Percentiles rank a stretch among this genome's conserved stretches.
These are phyloP conservation scores for Flaveria bidentis DNA, from an alignment of 129 eudicot genomes.

Conservation along the genomic window DNA sequence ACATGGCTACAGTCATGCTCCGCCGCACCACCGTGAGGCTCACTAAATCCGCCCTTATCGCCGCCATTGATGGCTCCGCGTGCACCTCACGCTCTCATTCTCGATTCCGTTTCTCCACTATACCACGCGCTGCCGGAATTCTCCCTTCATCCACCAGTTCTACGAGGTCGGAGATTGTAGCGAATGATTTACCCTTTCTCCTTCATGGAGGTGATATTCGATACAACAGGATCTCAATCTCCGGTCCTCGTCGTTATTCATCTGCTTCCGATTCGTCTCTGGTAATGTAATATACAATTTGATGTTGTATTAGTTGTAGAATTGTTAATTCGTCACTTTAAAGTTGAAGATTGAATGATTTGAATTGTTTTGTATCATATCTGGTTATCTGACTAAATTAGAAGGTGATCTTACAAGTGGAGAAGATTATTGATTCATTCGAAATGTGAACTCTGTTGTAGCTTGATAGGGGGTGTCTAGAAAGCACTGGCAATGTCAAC, in stretches of 20 bases:
- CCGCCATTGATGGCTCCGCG: conserved; percentile 25
- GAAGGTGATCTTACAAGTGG: not conserved
- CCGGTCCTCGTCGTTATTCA: conserved; percentile 42
- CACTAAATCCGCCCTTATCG: conserved; percentile 38
- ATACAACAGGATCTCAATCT: conserved; percentile 3
- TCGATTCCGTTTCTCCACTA: conserved; percentile 23
- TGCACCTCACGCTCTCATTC: conserved; percentile 25
- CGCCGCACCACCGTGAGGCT: conserved; percentile 39
- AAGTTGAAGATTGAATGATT: not conserved
- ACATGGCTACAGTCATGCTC: conserved; percentile 25
- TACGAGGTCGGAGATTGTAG: not conserved
- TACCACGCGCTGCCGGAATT: conserved; percentile 10
- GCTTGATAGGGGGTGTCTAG: not conserved
- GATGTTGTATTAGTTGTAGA: not conserved
- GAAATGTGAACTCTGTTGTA: not conserved
- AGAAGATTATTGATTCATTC: not conserved
- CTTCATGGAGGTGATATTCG: conserved; percentile 1
- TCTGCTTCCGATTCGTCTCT: conserved; percentile 43
- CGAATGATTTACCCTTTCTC: not conserved
- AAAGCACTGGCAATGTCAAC: not conserved
- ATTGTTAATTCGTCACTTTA: not conserved
- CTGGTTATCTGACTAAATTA: not conserved
- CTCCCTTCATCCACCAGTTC: not conserved
- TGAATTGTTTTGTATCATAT: not conserved
- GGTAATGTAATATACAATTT: conserved; percentile 27